Base-by-base conservation (phyloP, 1,284 basidiomycete genomes). In the Heliocybe sulcata region DNA sequence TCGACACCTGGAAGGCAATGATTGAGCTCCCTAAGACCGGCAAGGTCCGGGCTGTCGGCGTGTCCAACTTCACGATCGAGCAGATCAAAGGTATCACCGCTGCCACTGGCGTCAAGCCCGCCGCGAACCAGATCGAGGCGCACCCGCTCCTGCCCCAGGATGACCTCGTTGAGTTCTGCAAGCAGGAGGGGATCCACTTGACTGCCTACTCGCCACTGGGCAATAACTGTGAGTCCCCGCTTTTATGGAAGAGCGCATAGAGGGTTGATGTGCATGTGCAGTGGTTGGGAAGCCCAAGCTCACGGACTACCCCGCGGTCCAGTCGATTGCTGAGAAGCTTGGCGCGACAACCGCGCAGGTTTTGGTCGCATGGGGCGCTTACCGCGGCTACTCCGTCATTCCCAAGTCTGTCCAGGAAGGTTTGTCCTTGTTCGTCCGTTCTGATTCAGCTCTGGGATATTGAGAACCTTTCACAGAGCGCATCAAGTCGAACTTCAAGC, bases 1-100 rank as follows among this genome's bases (percentile, higher is more conserved):
- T 82, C 27, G 88, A 92, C n/a, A 93, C 90, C 38, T 92, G 91
- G 90, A 85, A 83, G 64, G 85, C 85, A 2, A 77, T 93, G 79
- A 77, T 90, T 62, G 75, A 72, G 35, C 76, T 91, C n/a, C 68
- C 63, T 23, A 66, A 72, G 54, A 75, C 72, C 0, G 75, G 73
- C 56, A 80, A 79, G 69, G 72, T 69, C 19, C 80, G 77, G 62
- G 67, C 77, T 26, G 85, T 88, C 58, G 85, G 85, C 22, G 77
- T 88, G 25, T 85, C 81, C 51, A 88, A 88, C 70, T 86, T 87
- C 66, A 82, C 79, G 54, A 73, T 82, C 58, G 77, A 80, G 67
- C 74, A 72, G 20, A 68, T 83, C 26, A 66, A 67, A 29, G 59
- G 65, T 9, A 53, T 53, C 52, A 45, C 26, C 35, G 16, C 67